These are phyloP conservation scores for Leptographium radiaticola DNA, from an alignment of 2,329 filamentous ascomycete species.

Conservation along the genomic window DNA sequence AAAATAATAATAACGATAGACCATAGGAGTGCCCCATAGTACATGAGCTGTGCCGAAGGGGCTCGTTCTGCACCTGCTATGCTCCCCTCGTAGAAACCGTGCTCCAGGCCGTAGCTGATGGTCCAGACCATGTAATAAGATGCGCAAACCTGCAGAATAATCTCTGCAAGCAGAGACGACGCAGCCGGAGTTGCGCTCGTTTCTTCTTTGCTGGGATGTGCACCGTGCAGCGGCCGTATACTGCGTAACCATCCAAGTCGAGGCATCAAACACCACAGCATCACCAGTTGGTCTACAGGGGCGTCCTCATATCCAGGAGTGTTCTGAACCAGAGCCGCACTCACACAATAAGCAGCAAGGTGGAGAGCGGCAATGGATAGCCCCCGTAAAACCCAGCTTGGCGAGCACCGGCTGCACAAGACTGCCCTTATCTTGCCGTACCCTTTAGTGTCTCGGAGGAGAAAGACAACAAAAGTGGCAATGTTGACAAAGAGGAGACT, in stretches of 20 bases:
- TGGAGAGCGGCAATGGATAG: background rate
- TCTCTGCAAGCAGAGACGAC: background rate
- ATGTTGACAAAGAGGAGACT: background rate
- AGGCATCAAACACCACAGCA: background rate
- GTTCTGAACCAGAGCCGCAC: background rate
- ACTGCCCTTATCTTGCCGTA: background rate
- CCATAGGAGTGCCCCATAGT: background rate
- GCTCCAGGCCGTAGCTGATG: background rate
- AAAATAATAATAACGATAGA: background rate
- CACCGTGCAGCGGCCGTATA: background rate
- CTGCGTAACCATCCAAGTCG: background rate
- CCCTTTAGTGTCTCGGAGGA: background rate
- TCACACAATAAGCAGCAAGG: background rate
- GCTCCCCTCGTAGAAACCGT: background rate
- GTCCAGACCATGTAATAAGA: background rate
- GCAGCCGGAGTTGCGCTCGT: background rate
- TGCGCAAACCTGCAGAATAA: background rate
- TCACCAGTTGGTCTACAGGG: background rate
- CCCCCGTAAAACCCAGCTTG: background rate
- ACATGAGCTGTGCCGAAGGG: background rate
- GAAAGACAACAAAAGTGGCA: background rate
- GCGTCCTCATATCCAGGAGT: background rate
- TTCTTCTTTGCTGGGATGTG: background rate
- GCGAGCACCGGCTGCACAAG: background rate
- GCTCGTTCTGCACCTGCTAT: background rate